These are phyloP conservation scores for Umbelopsis sp. DNA, from an alignment of 371 early-diverging fungal species.

Conservation along the genomic window DNA sequence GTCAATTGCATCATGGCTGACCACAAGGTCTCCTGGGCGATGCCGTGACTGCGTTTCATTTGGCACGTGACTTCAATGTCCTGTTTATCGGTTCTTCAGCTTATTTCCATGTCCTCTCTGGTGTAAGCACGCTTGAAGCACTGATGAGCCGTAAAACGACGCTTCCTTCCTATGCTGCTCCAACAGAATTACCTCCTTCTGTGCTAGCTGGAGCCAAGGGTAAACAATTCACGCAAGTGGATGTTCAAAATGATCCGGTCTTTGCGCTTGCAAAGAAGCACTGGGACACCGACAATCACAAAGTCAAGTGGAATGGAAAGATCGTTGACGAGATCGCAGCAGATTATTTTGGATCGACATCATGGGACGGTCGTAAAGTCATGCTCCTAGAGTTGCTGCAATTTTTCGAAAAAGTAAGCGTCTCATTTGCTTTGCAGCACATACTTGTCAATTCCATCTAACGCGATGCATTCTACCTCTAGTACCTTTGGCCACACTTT, in stretches of 20 bases:
- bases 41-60: background rate
- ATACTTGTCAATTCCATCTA: background rate
- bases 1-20: background rate
- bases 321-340: slow-evolving; percentile 64
- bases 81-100: background rate
- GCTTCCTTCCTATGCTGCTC: slow-evolving; percentile 49
- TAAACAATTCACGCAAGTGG: slow-evolving; percentile 49
- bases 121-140: slow-evolving; percentile 4
- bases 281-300: slow-evolving; percentile 37
- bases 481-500: slow-evolving; percentile 84
- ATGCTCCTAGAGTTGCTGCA: slow-evolving; percentile 75
- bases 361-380: slow-evolving; percentile 58
- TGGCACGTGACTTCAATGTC: background rate
- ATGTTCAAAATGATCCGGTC: slow-evolving; percentile 61
- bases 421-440: background rate
- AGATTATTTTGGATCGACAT: slow-evolving; percentile 55
- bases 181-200: slow-evolving; percentile 43
- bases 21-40: background rate
- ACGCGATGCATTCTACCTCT: background rate
- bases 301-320: slow-evolving; percentile 51
- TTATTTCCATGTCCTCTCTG: too few species aligned
- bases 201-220: slow-evolving; percentile 32
- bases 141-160: slow-evolving; percentile 48
- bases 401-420: slow-evolving; percentile 77
- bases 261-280: slow-evolving; percentile 53